phyloP scores from a whole-genome alignment of 352 stramenopile genomes.

The Pythium folliculosum region DNA sequence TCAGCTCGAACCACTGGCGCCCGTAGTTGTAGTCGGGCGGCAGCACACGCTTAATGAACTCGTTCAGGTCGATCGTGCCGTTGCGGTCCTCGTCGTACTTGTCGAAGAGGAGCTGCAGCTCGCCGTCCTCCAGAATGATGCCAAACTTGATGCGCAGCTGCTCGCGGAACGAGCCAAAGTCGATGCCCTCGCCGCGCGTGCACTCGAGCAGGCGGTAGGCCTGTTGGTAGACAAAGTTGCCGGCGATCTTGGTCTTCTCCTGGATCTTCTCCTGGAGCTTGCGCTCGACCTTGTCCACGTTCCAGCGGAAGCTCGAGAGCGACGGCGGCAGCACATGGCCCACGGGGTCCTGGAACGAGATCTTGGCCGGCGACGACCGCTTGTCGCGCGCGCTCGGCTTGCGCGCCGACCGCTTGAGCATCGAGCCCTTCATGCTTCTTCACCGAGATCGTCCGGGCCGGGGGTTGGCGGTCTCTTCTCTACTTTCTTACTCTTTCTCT shows the following conservation, averaged over 20 bases:
- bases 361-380: conserved; percentile 47
- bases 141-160: conserved; percentile 79
- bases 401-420: conserved; percentile 32
- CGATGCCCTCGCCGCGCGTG: conserved; percentile 72
- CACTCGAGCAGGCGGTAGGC: conserved; percentile 81
- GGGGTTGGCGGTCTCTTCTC: no score
- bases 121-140: conserved; percentile 72
- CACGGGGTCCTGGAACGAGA: conserved; percentile 67
- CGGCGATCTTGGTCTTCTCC: conserved; percentile 81
- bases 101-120: conserved; percentile 79
- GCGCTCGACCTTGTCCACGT: conserved; percentile 76
- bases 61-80: conserved; percentile 79
- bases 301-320: conserved; percentile 76
- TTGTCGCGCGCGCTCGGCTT: conserved; percentile 23
- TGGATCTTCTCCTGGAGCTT: conserved; percentile 87
- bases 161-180: conserved; percentile 74
- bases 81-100: conserved; percentile 85
- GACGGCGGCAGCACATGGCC: conserved; percentile 53
- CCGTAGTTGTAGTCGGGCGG: conserved; percentile 78
- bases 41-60: conserved; percentile 80
- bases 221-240: conserved; percentile 87
- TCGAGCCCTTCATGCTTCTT: conserved; percentile 30
- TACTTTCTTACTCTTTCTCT: neutral
- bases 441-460: no score
- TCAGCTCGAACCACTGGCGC: conserved; percentile 73